Conservation (phyloP, 2,329 filamentous ascomycete species). For the Ambrosiella beaveri region DNA sequence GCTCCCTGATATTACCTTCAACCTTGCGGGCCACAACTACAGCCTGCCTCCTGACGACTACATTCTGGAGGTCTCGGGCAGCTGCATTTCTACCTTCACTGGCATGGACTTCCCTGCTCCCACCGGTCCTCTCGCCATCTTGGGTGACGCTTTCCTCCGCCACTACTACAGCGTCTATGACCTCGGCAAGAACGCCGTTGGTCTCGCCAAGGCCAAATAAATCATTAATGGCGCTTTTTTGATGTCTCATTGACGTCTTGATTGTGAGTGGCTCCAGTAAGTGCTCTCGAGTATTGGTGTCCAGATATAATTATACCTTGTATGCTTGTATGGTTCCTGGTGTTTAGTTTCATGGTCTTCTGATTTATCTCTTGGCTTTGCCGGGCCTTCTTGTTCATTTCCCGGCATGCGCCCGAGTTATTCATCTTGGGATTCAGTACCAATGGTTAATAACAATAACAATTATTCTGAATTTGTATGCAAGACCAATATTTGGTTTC, state of each 20-base stretch:
- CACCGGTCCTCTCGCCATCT: conserved; percentile 79
- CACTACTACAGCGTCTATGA: conserved; percentile 95
- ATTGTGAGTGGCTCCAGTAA: neutral
- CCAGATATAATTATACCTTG: neutral
- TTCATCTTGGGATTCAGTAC: conserved; percentile 10
- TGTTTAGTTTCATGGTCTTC: neutral
- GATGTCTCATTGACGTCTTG: neutral
- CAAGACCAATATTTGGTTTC: too few species aligned
- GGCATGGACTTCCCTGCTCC: conserved; percentile 86
- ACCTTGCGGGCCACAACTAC: conserved; percentile 81
- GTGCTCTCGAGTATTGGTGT: neutral
- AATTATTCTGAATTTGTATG: neutral
- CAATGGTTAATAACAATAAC: conserved; percentile 4
- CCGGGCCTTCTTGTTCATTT: neutral
- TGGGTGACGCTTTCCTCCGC: conserved; percentile 74
- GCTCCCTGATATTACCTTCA: conserved; percentile 85
- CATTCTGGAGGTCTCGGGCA: conserved; percentile 85
- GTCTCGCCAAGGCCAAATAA: conserved; percentile 68
- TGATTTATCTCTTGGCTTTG: neutral
- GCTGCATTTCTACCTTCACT: conserved; percentile 95
- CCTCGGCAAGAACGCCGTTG: conserved; percentile 73
- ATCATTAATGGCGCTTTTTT: neutral
- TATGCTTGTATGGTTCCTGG: neutral
- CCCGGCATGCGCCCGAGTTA: neutral
- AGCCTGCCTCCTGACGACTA: conserved; percentile 80